phyloP scores from a whole-genome alignment of 768 basidiomycete species.

The Coprinellus aureogranulatus region DNA sequence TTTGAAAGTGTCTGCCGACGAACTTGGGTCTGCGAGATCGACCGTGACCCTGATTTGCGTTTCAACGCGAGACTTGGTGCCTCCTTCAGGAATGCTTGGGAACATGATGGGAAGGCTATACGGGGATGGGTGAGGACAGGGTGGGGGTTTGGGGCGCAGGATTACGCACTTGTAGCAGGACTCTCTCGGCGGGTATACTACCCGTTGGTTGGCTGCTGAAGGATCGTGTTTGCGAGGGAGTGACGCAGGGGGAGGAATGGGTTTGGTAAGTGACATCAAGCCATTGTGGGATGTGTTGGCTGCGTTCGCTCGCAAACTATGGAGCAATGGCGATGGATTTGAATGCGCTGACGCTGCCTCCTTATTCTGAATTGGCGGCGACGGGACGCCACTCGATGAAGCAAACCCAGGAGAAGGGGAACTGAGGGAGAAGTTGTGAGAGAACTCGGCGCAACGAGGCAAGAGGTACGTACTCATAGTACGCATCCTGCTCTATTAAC shows the following conservation, averaged over 20 bases:
- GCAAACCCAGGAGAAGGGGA: slow-evolving; percentile 33
- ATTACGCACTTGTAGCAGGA: slow-evolving; percentile 69
- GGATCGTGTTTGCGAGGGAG: slow-evolving; percentile 56
- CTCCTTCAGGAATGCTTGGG: slow-evolving; percentile 76
- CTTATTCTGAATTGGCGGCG: slow-evolving; percentile 28
- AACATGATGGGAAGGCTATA: slow-evolving; percentile 76
- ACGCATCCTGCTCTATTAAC: slow-evolving; percentile 69
- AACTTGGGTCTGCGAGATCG: slow-evolving; percentile 70
- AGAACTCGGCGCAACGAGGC: slow-evolving; percentile 9
- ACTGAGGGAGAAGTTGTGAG: slow-evolving; percentile 22
- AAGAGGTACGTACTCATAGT: slow-evolving; percentile 61
- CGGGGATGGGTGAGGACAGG: slow-evolving; percentile 12
- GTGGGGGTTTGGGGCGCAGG: slow-evolving; percentile 6
- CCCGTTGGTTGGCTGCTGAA: slow-evolving; percentile 48
- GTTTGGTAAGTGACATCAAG: slow-evolving; percentile 52
- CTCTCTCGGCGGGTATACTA: slow-evolving; percentile 72
- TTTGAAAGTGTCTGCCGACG: slow-evolving; percentile 56
- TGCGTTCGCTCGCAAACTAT: slow-evolving; percentile 29
- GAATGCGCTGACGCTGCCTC: slow-evolving; percentile 20
- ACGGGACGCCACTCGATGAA: slow-evolving; percentile 28
- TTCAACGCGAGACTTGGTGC: slow-evolving; percentile 92
- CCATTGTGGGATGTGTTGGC: slow-evolving; percentile 34
- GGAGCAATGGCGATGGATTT: slow-evolving; percentile 19
- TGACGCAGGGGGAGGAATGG: slow-evolving; percentile 65
- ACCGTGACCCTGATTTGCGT: slow-evolving; percentile 87